These are phyloP conservation scores for Kodamaea plutei DNA, from an alignment of 1,139 yeast genomes.

Conservation along the genomic window DNA sequence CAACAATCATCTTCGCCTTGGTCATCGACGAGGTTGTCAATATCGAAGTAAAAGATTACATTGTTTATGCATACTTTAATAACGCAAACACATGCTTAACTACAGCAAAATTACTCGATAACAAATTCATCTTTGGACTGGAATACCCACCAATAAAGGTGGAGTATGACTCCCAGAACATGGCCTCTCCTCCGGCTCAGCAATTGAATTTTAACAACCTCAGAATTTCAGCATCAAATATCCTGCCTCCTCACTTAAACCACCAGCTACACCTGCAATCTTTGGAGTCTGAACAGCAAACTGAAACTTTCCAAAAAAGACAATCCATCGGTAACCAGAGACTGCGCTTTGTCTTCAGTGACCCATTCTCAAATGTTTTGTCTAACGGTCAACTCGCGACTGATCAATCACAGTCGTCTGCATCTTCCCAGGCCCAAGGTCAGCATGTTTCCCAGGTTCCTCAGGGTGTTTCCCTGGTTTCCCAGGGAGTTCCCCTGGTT, in stretches of 20 bases:
- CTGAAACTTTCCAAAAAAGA: constrained; percentile 38
- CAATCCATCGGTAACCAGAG: constrained; percentile 55
- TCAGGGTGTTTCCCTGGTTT: constrained; percentile 12
- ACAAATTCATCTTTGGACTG: constrained; percentile 60
- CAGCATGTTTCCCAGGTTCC: no score
- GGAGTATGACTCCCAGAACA: constrained; percentile 40
- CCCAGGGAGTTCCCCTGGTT: constrained; percentile 8
- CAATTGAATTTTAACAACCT: constrained; percentile 21
- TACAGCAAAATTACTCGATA: constrained; percentile 68
- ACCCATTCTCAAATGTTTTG: constrained; percentile 43
- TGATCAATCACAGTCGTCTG: constrained; percentile 7
- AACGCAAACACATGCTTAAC: constrained; percentile 63
- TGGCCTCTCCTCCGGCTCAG: constrained; percentile 10
- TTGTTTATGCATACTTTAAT: constrained; percentile 61
- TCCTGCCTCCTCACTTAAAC: constrained; percentile 25
- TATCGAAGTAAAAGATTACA: constrained; percentile 53
- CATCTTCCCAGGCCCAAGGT: constrained; percentile 12
- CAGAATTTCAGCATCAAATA: constrained; percentile 27
- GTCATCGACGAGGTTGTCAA: constrained; percentile 64
- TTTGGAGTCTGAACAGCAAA: constrained; percentile 4
- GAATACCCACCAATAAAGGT: constrained; percentile 50
- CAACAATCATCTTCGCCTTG: constrained; percentile 70
- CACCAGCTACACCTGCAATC: constrained; percentile 13
- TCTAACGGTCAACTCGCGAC: constrained; percentile 41
- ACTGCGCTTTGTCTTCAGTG: constrained; percentile 67